Evolutionary conservation across 139 green algal genomes (phyloP), one percentile per base, ranked within the genome.

Genomic region (Spirogloea muscicola): DNA sequence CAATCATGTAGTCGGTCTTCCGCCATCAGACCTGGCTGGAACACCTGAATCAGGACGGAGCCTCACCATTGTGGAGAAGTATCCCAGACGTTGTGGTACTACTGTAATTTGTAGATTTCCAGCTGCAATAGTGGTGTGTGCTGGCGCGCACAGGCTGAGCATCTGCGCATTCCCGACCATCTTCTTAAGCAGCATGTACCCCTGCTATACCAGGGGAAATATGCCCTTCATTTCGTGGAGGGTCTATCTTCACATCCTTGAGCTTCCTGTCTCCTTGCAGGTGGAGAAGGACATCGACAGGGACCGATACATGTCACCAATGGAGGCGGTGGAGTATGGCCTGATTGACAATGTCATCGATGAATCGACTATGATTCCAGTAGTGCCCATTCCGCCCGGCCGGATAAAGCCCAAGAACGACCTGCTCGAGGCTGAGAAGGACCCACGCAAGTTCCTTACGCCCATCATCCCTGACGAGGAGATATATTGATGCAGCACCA

Each of bases 271-370:
- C 25, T 1, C 1, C 6, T 68, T 21, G 9, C 67, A 76, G 59
- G 70, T 79, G 70, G 62, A 77, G 38, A 75, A 65, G 43, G 94
- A 98, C 87, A 98, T 95, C 9, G 93, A 98, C 80, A 86, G 94
- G 39, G 94, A 98, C 77, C 97, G 98, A 84, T 98, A 99, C 89
- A 97, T 98, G 94, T 89, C 81, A 0, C 88, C 91, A 1, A 80
- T 94, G 67, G 94, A 98, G 82, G 93, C 94, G n/a, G 89, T 95
- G 48, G 94, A 97, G 84, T 98, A 98, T 77, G 94, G 94, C 59
- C 74, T 97, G 13, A 89, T 97, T 25, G 93, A 97, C 63, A 90
- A 86, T 49, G 63, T 80, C 27, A 80, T 80, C 76, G 70, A 79
- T 34, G 33, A 71, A 10, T 31, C 75, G n/a, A 27, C 41, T 31